Percentiles rank a stretch among this genome's conserved stretches.
These are phyloP conservation scores for Asterochloris erici DNA, from an alignment of 139 green algal genomes.

Conservation along the genomic window DNA sequence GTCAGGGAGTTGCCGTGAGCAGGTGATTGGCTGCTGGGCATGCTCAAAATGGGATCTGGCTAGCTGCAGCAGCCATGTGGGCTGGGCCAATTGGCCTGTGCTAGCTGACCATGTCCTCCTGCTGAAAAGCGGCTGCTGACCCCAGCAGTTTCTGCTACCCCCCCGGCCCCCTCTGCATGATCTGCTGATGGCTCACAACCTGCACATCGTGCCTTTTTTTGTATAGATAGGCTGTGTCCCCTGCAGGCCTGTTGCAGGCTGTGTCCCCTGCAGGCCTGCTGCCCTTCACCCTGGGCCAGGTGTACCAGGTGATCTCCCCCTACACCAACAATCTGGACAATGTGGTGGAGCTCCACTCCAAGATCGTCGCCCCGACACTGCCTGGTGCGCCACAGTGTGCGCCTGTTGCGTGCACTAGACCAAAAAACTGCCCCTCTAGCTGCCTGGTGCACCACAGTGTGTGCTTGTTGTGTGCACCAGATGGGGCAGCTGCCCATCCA, in stretches of 20 bases:
- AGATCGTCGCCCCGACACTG: slow-evolving; percentile 6
- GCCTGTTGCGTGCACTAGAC: neutral
- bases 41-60: too few relatives aligned
- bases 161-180: neutral
- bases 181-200: too few relatives aligned
- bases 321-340: slow-evolving; percentile 24
- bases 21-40: too few relatives aligned
- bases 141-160: slow-evolving; percentile 5
- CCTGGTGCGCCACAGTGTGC: neutral
- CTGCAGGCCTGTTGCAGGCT: neutral
- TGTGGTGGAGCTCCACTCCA: slow-evolving; percentile 25
- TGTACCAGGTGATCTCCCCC: slow-evolving; percentile 27
- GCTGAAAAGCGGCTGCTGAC: neutral
- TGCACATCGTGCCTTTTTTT: neutral
- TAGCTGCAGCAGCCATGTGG: too few relatives aligned
- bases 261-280: neutral
- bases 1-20: too few relatives aligned
- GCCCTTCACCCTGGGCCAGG: slow-evolving; percentile 6
- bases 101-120: neutral
- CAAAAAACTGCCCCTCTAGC: too few relatives aligned
- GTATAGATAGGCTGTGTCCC: neutral
- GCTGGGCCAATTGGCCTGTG: neutral
- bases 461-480: neutral
- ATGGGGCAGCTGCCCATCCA: neutral
- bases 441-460: too few relatives aligned